Conservation (phyloP, 2,329 filamentous ascomycete genomes). For the Pseudogymnoascus sp. region DNA sequence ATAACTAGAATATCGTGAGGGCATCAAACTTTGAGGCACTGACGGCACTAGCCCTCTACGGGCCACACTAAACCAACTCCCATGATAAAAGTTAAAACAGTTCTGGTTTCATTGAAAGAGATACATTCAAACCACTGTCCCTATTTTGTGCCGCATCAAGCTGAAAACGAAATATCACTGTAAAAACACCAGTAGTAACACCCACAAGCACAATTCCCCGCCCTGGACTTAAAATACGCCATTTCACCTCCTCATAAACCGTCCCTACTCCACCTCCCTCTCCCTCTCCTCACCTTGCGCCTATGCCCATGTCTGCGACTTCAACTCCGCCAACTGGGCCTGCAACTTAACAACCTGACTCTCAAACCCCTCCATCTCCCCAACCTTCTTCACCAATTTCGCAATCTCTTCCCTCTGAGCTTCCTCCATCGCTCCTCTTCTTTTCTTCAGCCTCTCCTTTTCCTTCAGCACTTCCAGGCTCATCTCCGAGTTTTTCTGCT, state of each 20-base stretch:
- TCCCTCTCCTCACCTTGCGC: background rate
- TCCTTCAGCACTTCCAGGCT: background rate
- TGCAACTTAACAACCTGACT: background rate
- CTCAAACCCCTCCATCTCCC: background rate
- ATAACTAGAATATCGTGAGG: too few relatives aligned
- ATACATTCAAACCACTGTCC: background rate
- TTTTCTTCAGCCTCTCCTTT: background rate
- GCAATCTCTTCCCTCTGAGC: background rate
- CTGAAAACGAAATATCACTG: background rate
- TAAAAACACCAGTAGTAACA: background rate
- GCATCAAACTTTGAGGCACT: too few relatives aligned
- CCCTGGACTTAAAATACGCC: background rate
- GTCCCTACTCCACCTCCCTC: background rate
- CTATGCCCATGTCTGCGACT: background rate
- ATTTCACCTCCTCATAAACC: background rate
- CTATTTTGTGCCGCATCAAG: background rate
- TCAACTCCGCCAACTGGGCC: background rate
- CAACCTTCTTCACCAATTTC: background rate
- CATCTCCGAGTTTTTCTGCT: background rate
- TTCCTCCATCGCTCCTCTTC: slow-evolving; percentile 14
- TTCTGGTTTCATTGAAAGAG: background rate
- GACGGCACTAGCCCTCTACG: too few relatives aligned
- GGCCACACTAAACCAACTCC: too few relatives aligned
- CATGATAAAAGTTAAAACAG: background rate
- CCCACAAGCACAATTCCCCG: background rate